Base-by-base conservation (phyloP, 371 early-diverging fungal species). In the Rhizomucor miehei region DNA sequence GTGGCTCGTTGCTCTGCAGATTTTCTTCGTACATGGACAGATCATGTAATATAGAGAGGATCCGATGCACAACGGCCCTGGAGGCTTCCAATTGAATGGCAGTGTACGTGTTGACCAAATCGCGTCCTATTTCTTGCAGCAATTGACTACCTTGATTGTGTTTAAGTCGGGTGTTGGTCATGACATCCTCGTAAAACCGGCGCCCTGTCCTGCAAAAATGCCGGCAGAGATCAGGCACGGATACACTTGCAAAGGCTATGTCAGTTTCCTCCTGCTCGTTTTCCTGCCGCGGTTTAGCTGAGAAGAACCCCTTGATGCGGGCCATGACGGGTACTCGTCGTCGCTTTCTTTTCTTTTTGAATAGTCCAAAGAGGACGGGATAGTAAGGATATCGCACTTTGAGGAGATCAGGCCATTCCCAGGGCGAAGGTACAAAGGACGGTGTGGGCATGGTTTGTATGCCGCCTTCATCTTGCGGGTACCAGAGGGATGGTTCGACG, bases 401-500 rank as follows among this genome's bases (percentile, higher is more conserved):
- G 29, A 66, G 47, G 3, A 66, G 57, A 50, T 59, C 59, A 35
- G 67, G 57, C 62, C 59, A 62, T 51, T 66, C 54, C 67, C 67
- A 66, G 5, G 62, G 62, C 25, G 67, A 52, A 11, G 62, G 67
- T 1, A 54, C 51, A 52, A 66, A 66, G 11, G 52, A 61, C 12
- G 66, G 66, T 21, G 56, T 57, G 10, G 61, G 59, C 36, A 56
- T 51, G 23, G 37, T 45, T n/a, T 60, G 56, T 4, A 60, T 19
- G 6, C 51, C 57, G 13, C 35, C 35, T 13, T 44, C 47, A 19
- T 59, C 54, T 20, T 44, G 57, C 34, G 44, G 52, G 47, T 55
- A 54, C 53, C 57, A 55, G 10, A 63, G 41, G 3, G 55, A 56
- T n/a, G 61, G 39, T 36, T 50, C 44, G 37, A 21, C 34, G 37